phyloP scores from a whole-genome alignment of 2,329 filamentous ascomycete species.

The Paraconiothyrium sp. region DNA sequence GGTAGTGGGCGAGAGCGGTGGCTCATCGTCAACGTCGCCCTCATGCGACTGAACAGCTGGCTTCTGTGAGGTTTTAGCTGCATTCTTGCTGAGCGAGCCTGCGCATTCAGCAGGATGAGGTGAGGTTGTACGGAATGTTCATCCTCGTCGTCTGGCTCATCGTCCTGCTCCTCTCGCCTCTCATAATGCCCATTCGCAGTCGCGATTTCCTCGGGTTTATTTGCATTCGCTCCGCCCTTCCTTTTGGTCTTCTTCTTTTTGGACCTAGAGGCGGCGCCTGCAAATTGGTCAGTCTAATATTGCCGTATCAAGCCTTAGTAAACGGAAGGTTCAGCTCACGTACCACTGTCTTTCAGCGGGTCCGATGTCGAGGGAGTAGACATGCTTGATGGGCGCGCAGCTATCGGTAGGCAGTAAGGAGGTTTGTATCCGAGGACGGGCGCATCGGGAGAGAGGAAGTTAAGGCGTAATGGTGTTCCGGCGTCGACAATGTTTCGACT shows the following conservation, averaged over 20 bases:
- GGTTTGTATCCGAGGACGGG: slow-evolving; percentile 16
- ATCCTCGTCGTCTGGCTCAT: slow-evolving; percentile 39
- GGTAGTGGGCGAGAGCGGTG: slow-evolving; percentile 39
- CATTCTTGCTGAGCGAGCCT: not conserved
- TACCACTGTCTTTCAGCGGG: slow-evolving; percentile 47
- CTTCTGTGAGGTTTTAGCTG: slow-evolving; percentile 33
- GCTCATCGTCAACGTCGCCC: slow-evolving; percentile 47
- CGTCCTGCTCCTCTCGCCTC: slow-evolving; percentile 26
- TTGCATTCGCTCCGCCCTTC: slow-evolving; percentile 38
- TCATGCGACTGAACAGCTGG: slow-evolving; percentile 33
- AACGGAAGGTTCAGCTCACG: slow-evolving; percentile 35
- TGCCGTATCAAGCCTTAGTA: slow-evolving; percentile 20
- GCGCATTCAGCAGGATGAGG: not conserved
- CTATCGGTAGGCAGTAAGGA: slow-evolving; percentile 16
- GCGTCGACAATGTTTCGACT: slow-evolving; percentile 41
- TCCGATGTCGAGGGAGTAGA: slow-evolving; percentile 39
- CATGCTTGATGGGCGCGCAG: slow-evolving; percentile 34
- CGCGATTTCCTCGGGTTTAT: slow-evolving; percentile 37
- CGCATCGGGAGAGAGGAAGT: slow-evolving; percentile 14
- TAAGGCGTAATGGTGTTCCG: slow-evolving; percentile 21
- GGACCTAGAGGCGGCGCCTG: slow-evolving; percentile 46
- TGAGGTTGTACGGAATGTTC: slow-evolving; percentile 45
- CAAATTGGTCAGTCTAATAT: slow-evolving; percentile 28
- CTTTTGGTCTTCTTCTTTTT: slow-evolving; percentile 55
- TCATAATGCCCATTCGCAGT: slow-evolving; percentile 38